These are phyloP conservation scores for Diphasiastrum complanatum DNA, from an alignment of 83 land plant species.

Conservation along the genomic window DNA sequence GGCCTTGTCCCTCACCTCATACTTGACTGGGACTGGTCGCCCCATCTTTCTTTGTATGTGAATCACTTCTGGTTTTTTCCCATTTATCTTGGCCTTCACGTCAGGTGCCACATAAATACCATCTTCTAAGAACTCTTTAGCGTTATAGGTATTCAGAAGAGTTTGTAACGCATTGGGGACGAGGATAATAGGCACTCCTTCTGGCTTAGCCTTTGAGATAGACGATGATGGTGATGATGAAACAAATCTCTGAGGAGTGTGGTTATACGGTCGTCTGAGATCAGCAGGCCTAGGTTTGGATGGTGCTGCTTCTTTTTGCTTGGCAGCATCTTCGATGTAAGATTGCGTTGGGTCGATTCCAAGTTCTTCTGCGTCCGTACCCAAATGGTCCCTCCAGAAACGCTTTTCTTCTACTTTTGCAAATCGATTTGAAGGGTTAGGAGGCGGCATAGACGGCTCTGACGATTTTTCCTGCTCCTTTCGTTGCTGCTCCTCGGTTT, in stretches of 20 bases:
- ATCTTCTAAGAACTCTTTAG: conserved; percentile 92
- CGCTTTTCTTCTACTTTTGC: conserved; percentile 32
- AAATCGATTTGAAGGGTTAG: conserved; percentile 20
- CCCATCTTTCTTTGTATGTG: conserved; percentile 84
- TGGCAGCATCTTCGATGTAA: conserved; percentile 18
- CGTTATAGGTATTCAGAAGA: conserved; percentile 79
- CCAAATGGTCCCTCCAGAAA: conserved; percentile 40
- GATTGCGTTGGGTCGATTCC: conserved; percentile 36
- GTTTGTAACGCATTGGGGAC: conserved; percentile 96
- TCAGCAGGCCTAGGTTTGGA: conserved; percentile 15
- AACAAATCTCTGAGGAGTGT: neutral
- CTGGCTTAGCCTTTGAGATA: conserved; percentile 17
- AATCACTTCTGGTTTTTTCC: conserved; percentile 58
- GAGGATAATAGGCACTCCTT: conserved; percentile 61
- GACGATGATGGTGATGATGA: conserved; percentile 18
- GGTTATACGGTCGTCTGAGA: conserved; percentile 12
- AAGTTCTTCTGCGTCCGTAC: conserved; percentile 29
- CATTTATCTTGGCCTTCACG: conserved; percentile 57
- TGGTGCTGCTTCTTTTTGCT: conserved; percentile 28
- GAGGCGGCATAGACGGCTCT: conserved; percentile 19
- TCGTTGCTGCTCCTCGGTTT: conserved; percentile 24
- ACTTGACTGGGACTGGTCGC: conserved; percentile 59
- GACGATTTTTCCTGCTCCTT: conserved; percentile 35
- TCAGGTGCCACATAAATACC: conserved; percentile 75
- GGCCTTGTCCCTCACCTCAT: conserved; percentile 90